These are phyloP conservation scores for Rhynchospora pubera DNA, from an alignment of 176 grass and related monocot species.

Conservation along the genomic window DNA sequence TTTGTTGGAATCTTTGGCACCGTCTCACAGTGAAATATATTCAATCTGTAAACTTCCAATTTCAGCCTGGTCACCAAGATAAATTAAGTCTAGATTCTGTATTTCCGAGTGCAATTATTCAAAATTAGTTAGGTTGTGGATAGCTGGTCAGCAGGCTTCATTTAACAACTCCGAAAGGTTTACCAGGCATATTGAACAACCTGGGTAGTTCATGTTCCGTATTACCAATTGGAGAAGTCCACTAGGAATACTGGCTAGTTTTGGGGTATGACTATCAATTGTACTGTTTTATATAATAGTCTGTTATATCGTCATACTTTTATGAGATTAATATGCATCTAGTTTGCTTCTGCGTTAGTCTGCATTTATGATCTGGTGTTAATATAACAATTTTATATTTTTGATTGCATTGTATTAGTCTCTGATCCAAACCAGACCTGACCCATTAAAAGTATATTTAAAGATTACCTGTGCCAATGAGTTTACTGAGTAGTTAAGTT, in stretches of 20 bases:
- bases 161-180: background rate
- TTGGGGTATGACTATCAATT: background rate
- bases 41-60: background rate
- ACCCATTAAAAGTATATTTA: too few species aligned
- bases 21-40: background rate
- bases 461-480: too few species aligned
- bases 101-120: background rate
- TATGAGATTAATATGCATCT: background rate
- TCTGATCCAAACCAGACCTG: too few species aligned
- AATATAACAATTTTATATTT: background rate
- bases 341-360: background rate
- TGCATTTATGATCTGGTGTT: background rate
- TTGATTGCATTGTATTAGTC: background rate
- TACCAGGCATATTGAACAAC: background rate
- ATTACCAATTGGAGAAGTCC: background rate
- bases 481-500: background rate
- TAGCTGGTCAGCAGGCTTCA: background rate
- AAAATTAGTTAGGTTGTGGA: background rate
- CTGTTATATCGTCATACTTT: background rate
- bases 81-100: background rate
- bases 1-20: background rate
- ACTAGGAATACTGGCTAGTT: background rate
- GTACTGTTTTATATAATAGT: background rate
- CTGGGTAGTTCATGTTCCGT: background rate
- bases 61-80: background rate